These are phyloP conservation scores for Ophioceras dolichostomum DNA, from an alignment of 2,329 filamentous ascomycete species.

Conservation along the genomic window DNA sequence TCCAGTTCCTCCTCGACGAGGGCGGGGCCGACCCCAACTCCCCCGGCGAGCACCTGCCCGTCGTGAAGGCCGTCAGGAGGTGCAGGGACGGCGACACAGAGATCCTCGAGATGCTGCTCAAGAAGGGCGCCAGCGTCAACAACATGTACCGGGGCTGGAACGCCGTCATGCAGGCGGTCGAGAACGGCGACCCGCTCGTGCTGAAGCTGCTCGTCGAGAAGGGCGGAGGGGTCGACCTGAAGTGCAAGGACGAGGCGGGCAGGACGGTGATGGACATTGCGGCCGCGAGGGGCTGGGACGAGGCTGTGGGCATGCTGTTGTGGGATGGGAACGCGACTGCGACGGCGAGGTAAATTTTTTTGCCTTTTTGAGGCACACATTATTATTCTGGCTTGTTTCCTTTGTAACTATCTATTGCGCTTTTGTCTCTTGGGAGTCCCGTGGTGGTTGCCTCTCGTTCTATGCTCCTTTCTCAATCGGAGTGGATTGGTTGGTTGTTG, in stretches of 20 bases:
- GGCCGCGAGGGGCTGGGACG: constrained; percentile 43
- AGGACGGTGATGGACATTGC: constrained; percentile 42
- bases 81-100: constrained; percentile 36
- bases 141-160: constrained; percentile 56
- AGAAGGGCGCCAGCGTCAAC: constrained; percentile 55
- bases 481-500: too few relatives aligned
- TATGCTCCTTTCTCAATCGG: too few relatives aligned
- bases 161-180: constrained; percentile 51
- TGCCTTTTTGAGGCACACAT: too few relatives aligned
- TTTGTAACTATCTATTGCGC: too few relatives aligned
- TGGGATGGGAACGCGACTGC: not conserved
- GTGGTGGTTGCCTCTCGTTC: too few relatives aligned
- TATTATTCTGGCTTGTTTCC: too few relatives aligned
- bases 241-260: constrained; percentile 13
- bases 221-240: constrained; percentile 11
- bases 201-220: constrained; percentile 35
- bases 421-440: too few relatives aligned
- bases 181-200: constrained; percentile 46
- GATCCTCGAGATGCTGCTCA: constrained; percentile 50
- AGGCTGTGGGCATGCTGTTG: constrained; percentile 35
- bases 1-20: constrained; percentile 28
- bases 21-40: constrained; percentile 11
- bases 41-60: constrained; percentile 57
- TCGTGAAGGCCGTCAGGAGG: constrained; percentile 56
- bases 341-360: not conserved